These are phyloP conservation scores for Stagonosporopsis rhizophila DNA, from an alignment of 2,329 filamentous ascomycete genomes.

Conservation along the genomic window DNA sequence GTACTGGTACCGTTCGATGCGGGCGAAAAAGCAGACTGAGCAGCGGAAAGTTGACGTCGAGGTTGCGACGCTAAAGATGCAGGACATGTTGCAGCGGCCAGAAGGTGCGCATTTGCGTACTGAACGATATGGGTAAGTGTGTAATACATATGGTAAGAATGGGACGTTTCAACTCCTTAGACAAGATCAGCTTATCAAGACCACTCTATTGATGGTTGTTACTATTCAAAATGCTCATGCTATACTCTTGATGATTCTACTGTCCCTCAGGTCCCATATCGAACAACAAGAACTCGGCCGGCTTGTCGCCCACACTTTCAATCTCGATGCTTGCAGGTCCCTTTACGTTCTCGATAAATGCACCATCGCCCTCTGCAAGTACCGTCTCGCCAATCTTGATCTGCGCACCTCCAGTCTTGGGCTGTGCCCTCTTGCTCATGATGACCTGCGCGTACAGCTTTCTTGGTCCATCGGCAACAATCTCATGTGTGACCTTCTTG, in stretches of 20 bases:
- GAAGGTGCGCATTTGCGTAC: not conserved
- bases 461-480: conserved; percentile 69
- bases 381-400: conserved; percentile 72
- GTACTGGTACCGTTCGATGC: not conserved
- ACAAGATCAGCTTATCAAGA: too few species aligned
- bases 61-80: not conserved
- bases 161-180: too few species aligned
- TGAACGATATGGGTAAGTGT: conserved; percentile 1
- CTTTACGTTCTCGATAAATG: conserved; percentile 68
- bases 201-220: not conserved
- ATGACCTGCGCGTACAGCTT: conserved; percentile 84
- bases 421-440: conserved; percentile 64
- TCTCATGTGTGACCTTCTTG: conserved; percentile 72
- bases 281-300: conserved; percentile 59
- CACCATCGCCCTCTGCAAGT: conserved; percentile 79
- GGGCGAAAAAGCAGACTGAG: not conserved
- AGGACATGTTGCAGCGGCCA: not conserved
- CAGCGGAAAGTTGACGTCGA: not conserved
- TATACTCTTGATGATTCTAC: conserved; percentile 6
- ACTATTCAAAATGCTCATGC: not conserved
- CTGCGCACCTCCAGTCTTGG: conserved; percentile 74
- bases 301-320: conserved; percentile 55
- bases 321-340: conserved; percentile 55
- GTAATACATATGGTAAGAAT: too few species aligned
- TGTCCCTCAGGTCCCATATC: conserved; percentile 53